Evolutionary conservation across 352 stramenopile genomes (phyloP).

Genomic region (Hyaloperonospora brassicae): DNA sequence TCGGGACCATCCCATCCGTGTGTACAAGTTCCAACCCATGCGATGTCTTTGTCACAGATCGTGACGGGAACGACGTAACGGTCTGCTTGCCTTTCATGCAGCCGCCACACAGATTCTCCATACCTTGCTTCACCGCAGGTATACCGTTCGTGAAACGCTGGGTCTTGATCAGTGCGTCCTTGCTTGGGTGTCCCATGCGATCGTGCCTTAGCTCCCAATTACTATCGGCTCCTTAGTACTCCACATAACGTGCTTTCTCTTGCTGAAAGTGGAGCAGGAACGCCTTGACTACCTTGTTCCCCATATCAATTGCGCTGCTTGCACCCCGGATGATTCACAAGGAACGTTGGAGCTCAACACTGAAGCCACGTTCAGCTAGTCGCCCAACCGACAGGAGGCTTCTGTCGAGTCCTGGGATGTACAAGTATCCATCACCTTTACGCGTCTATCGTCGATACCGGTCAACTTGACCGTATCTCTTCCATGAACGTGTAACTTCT

Average conservation of each 20-base stretch:
- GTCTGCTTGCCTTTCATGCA: slow-evolving; percentile 1
- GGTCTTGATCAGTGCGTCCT: not conserved
- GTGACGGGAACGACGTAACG: not conserved
- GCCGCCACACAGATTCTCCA: not conserved
- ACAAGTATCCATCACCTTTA: slow-evolving; percentile 9
- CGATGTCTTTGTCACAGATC: not conserved
- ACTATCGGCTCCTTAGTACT: not conserved
- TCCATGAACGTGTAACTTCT: slow-evolving; percentile 4
- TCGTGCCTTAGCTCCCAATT: slow-evolving; percentile 2
- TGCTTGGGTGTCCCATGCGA: not conserved
- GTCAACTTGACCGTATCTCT: slow-evolving; percentile 3
- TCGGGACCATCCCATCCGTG: not conserved
- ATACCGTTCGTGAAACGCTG: not conserved
- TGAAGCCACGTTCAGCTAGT: slow-evolving; percentile 6
- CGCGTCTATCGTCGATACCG: not conserved
- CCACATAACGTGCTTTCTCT: not conserved
- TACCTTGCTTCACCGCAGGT: not conserved
- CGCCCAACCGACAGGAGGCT: not conserved
- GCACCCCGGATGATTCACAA: slow-evolving; percentile 9
- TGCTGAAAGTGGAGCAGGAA: not conserved
- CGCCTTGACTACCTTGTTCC: not conserved
- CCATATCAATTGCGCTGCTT: not conserved
- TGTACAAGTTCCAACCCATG: not conserved
- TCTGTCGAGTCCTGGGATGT: slow-evolving; percentile 9
- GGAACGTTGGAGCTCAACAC: slow-evolving; percentile 8